phyloP scores from a whole-genome alignment of 1,284 basidiomycete genomes.

The Ustilago sp. region DNA sequence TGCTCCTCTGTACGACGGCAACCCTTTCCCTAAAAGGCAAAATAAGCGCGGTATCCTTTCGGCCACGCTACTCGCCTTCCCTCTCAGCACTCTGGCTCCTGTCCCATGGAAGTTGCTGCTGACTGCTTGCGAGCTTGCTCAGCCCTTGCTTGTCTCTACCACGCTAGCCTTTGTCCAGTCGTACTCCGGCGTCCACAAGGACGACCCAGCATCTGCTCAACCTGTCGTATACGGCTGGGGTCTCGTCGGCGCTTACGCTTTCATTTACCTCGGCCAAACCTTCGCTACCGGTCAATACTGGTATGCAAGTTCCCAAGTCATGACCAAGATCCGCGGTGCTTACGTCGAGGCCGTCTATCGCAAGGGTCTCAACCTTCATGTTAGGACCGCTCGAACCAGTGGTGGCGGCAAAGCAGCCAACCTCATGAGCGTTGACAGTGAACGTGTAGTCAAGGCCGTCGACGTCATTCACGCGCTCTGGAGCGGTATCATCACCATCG shows the following conservation, averaged over 20 bases:
- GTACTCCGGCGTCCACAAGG: conserved; percentile 18
- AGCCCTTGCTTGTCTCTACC: conserved; percentile 56
- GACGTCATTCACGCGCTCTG: conserved; percentile 55
- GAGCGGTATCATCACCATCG: conserved; percentile 52
- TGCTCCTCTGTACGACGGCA: conserved; percentile 4
- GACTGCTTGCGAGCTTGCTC: conserved; percentile 48
- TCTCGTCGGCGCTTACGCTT: conserved; percentile 61
- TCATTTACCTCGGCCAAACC: conserved; percentile 56
- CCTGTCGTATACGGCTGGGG: conserved; percentile 61
- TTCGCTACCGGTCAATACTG: conserved; percentile 55
- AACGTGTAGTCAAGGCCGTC: conserved; percentile 54
- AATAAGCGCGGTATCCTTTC: conserved; percentile 33
- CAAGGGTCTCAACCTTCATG: conserved; percentile 59
- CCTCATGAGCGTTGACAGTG: conserved; percentile 65
- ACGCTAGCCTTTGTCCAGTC: conserved; percentile 60
- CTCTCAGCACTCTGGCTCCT: conserved; percentile 45
- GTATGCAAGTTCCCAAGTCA: conserved; percentile 45
- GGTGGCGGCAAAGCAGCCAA: conserved; percentile 60
- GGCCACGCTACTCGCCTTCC: conserved; percentile 48
- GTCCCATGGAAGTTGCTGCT: conserved; percentile 52
- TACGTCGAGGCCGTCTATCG: conserved; percentile 60
- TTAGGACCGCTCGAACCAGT: conserved; percentile 49
- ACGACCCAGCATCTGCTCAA: conserved; percentile 25
- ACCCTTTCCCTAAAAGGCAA: conserved; percentile 24
- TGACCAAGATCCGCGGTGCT: conserved; percentile 55